Evolutionary conservation across 306 rosid genomes (phyloP), one percentile per base, ranked within the genome.

Genomic region (Luffa acutangula): DNA sequence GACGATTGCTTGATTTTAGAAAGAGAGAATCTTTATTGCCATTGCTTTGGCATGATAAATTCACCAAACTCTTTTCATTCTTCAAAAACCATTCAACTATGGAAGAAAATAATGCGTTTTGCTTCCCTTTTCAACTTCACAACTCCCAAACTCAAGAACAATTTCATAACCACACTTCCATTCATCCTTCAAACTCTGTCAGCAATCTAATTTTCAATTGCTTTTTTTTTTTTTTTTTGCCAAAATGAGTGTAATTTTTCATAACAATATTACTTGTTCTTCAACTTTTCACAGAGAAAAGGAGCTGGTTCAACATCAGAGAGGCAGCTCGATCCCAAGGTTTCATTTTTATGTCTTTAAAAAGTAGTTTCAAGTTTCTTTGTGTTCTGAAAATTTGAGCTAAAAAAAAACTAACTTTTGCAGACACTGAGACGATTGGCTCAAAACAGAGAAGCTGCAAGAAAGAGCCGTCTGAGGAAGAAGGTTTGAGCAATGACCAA

Each of bases 361-460:
- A 33, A 36, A 71, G 4, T 10, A 12, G 20, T 79, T 49, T 11
- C 20, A 17, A 39, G 2, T 33, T 59, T 37, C 18, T n/a, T 43
- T 15, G 39, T 51, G 17, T 3, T 33, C 4, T 77, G 64, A 0
- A 0, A 25, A n/a, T n/a, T n/a, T n/a, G n/a, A n/a, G n/a, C n/a
- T n/a, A 67, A 77, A 82, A 57, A n/a, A 17, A 70, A 82, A 60
- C 31, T 74, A 7, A 39, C 51, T 82, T 77, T 46, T 72, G 34
- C 79, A 94, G 98, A 88, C 95, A 80, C 69, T 92, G 85, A 94
- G 98, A 84, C 95, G 98, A 58, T 83, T 94, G 76, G 98, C 98
- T 79, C 98, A 94, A 78, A 94, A 94, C 87, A 85, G 98, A 89
- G 98, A 92, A 58, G 98, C 98, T 54, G 98, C 98, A 71, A 87